Percentiles rank a stretch among this genome's conserved stretches.
Evolutionary conservation across 2,329 filamentous ascomycete genomes (phyloP).

Genomic region (Zymoseptoria crescenta): DNA sequence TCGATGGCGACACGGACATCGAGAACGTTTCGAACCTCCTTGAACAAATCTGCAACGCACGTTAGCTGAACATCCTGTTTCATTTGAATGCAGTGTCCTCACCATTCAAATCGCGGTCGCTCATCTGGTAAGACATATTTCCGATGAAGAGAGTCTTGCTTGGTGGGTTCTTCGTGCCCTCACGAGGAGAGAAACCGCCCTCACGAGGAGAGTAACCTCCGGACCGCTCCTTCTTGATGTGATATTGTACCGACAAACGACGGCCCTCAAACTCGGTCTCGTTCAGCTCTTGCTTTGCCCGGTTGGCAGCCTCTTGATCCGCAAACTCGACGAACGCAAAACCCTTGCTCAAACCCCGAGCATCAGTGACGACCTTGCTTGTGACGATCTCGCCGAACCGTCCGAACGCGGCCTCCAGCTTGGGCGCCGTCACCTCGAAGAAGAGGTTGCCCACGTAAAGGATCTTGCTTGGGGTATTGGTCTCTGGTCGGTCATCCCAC

Average conservation of each 20-base stretch:
- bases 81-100: slow-evolving; percentile 3
- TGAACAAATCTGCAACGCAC: slow-evolving; percentile 53
- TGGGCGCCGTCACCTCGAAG: slow-evolving; percentile 57
- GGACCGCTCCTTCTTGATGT: slow-evolving; percentile 22
- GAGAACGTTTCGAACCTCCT: slow-evolving; percentile 57
- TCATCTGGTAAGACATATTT: slow-evolving; percentile 80
- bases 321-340: slow-evolving; percentile 61
- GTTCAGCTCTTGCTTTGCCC: slow-evolving; percentile 52
- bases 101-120: slow-evolving; percentile 69
- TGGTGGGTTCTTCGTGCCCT: slow-evolving; percentile 36
- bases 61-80: neutral
- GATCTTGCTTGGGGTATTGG: slow-evolving; percentile 32
- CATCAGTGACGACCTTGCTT: slow-evolving; percentile 52
- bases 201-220: neutral
- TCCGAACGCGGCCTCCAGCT: slow-evolving; percentile 52
- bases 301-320: slow-evolving; percentile 44
- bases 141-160: slow-evolving; percentile 70
- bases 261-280: slow-evolving; percentile 57
- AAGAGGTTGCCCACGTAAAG: slow-evolving; percentile 63
- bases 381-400: slow-evolving; percentile 50
- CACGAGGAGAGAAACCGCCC: slow-evolving; percentile 1
- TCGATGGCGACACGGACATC: slow-evolving; percentile 80
- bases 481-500: slow-evolving; percentile 1
- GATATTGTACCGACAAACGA: slow-evolving; percentile 55
- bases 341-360: slow-evolving; percentile 59